These are phyloP conservation scores for Carpinus fangiana DNA, from an alignment of 306 rosid genomes.

Conservation along the genomic window DNA sequence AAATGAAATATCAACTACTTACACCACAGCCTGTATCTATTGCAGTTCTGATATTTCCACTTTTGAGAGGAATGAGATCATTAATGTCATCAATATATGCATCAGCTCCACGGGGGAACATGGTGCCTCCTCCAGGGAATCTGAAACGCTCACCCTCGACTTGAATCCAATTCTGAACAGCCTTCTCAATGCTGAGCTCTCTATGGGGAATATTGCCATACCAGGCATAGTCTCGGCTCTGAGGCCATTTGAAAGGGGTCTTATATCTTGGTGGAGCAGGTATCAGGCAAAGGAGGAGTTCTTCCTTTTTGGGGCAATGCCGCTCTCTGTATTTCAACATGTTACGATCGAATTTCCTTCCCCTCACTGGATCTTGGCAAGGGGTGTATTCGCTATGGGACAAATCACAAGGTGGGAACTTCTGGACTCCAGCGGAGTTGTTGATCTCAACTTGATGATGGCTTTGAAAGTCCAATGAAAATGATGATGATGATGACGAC, in stretches of 20 bases:
- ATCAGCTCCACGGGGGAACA: slow-evolving; percentile 96
- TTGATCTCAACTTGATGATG: slow-evolving; percentile 67
- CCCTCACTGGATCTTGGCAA: slow-evolving; percentile 73
- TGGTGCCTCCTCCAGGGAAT: slow-evolving; percentile 98
- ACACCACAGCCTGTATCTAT: slow-evolving; percentile 99
- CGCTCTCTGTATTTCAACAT: slow-evolving; percentile 93
- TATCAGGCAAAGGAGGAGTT: slow-evolving; percentile 60
- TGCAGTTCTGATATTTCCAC: slow-evolving; percentile 79
- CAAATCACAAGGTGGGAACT: slow-evolving; percentile 65
- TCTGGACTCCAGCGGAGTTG: slow-evolving; percentile 36
- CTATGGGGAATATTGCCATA: slow-evolving; percentile 90
- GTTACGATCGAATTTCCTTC: slow-evolving; percentile 62
- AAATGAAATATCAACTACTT: slow-evolving; percentile 38
- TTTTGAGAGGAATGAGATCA: slow-evolving; percentile 74
- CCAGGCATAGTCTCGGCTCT: slow-evolving; percentile 91
- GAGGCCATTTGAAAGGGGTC: slow-evolving; percentile 95
- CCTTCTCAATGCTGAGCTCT: slow-evolving; percentile 93
- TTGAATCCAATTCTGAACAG: slow-evolving; percentile 94
- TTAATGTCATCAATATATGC: slow-evolving; percentile 85
- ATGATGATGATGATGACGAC: slow-evolving; percentile 24
- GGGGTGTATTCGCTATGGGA: slow-evolving; percentile 80
- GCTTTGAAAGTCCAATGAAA: slow-evolving; percentile 57
- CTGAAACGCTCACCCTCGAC: slow-evolving; percentile 84
- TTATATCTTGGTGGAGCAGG: slow-evolving; percentile 94
- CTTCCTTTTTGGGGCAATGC: slow-evolving; percentile 85